These are phyloP conservation scores for Pseudoperonospora humuli DNA, from an alignment of 352 stramenopile species.

Conservation along the genomic window DNA sequence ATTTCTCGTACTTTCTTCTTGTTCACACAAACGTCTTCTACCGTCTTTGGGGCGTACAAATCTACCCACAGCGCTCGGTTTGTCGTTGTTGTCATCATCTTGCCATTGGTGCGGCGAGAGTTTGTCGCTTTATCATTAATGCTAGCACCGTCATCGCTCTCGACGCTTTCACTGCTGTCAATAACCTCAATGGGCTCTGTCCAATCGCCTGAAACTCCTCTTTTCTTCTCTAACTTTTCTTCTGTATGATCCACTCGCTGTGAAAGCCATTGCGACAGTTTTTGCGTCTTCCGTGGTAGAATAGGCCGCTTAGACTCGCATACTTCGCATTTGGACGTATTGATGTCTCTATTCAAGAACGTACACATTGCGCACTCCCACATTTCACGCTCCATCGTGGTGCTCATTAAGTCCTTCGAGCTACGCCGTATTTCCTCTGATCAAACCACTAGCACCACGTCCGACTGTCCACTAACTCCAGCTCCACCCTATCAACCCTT, in stretches of 20 bases:
- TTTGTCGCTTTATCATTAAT: neutral
- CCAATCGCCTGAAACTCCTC: neutral
- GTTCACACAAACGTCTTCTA: conserved; percentile 73
- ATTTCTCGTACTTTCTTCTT: conserved; percentile 81
- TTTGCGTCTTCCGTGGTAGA: conserved; percentile 20
- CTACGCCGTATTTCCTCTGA: neutral
- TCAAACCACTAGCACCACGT: conserved; percentile 9
- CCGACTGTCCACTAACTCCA: conserved; percentile 19
- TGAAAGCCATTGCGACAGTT: conserved; percentile 38
- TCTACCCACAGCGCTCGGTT: conserved; percentile 43
- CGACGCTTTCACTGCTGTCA: conserved; percentile 32
- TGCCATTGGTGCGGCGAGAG: neutral
- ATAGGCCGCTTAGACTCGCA: conserved; percentile 27
- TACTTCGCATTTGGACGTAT: conserved; percentile 26
- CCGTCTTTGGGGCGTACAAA: conserved; percentile 24
- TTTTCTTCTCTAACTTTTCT: conserved; percentile 5
- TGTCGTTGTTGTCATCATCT: neutral
- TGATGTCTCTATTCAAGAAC: conserved; percentile 30
- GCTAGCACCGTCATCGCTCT: conserved; percentile 11
- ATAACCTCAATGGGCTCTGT: conserved; percentile 19
- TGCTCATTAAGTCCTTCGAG: neutral
- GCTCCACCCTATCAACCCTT: conserved; percentile 4
- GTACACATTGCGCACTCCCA: conserved; percentile 47
- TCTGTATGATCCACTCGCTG: conserved; percentile 14
- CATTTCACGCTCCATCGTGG: neutral